These are phyloP conservation scores for Udeniomyces megalosporus DNA, from an alignment of 768 basidiomycete genomes.

Conservation along the genomic window DNA sequence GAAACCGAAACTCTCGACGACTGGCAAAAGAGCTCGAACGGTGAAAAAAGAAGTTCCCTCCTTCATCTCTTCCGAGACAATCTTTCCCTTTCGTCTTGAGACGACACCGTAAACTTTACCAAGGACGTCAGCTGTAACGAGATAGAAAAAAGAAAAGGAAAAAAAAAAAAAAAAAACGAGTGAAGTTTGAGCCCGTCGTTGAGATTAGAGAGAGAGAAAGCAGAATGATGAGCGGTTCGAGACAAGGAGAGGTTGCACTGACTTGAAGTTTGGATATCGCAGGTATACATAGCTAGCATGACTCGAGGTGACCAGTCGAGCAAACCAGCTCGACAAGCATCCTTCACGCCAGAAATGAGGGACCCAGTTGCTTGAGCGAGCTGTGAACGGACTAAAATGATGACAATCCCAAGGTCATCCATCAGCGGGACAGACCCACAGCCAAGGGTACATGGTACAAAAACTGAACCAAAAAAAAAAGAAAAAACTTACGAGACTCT, in stretches of 20 bases:
- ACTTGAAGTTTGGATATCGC: slow-evolving; percentile 97
- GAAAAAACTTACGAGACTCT: slow-evolving; percentile 5
- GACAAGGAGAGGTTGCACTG: slow-evolving; percentile 28
- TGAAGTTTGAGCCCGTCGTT: not conserved
- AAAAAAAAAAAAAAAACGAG: not conserved
- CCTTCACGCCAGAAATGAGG: slow-evolving; percentile 70
- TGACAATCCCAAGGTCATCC: not conserved
- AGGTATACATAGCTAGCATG: slow-evolving; percentile 96
- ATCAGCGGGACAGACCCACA: not conserved
- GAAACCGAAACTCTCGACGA: slow-evolving; percentile 95
- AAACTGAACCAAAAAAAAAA: too few relatives aligned
- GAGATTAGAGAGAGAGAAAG: not conserved
- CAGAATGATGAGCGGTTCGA: not conserved
- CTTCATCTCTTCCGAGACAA: slow-evolving; percentile 96
- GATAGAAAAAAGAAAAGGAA: not conserved
- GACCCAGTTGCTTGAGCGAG: slow-evolving; percentile 78
- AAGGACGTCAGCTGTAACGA: slow-evolving; percentile 65
- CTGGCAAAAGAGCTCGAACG: slow-evolving; percentile 74
- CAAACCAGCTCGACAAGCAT: slow-evolving; percentile 74
- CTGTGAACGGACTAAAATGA: slow-evolving; percentile 50
- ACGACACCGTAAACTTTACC: slow-evolving; percentile 96
- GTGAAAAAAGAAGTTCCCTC: slow-evolving; percentile 92
- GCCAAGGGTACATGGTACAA: not conserved
- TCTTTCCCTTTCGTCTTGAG: slow-evolving; percentile 72
- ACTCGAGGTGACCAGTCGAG: slow-evolving; percentile 95